phyloP scores from a whole-genome alignment of 1,139 yeast species.

The Zygosaccharomyces sapae region DNA sequence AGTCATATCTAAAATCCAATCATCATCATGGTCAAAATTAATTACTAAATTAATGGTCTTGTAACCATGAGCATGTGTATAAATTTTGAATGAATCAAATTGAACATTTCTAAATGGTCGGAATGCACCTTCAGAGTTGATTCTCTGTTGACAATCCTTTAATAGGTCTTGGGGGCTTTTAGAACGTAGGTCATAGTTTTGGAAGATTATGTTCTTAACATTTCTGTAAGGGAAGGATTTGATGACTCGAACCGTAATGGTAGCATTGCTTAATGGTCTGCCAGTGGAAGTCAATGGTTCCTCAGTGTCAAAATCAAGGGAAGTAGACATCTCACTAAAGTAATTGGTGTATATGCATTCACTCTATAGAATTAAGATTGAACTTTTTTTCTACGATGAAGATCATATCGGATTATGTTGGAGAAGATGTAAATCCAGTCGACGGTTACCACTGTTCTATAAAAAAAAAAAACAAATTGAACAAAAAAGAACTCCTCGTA shows the following conservation, averaged over 20 bases:
- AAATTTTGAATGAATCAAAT: conserved; percentile 75
- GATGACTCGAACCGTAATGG: conserved; percentile 77
- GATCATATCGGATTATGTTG: too few relatives aligned
- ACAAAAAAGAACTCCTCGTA: conserved; percentile 31
- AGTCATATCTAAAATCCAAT: conserved; percentile 54
- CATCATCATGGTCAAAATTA: conserved; percentile 72
- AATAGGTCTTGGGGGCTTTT: conserved; percentile 66
- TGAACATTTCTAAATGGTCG: conserved; percentile 77
- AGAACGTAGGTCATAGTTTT: conserved; percentile 63
- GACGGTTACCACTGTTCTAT: too few relatives aligned
- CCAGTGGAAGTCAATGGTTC: conserved; percentile 40
- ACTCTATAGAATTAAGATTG: neutral
- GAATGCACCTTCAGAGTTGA: conserved; percentile 62
- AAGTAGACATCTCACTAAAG: conserved; percentile 10
- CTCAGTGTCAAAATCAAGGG: conserved; percentile 24
- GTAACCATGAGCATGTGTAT: conserved; percentile 92
- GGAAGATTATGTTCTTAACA: conserved; percentile 73
- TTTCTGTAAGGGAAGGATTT: conserved; percentile 92
- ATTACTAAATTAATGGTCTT: conserved; percentile 91
- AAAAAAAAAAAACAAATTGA: too few relatives aligned
- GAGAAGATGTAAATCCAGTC: too few relatives aligned
- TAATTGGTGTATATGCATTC: neutral
- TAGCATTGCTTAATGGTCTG: conserved; percentile 44
- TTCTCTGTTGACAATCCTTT: conserved; percentile 45
- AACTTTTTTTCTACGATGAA: neutral